Percentiles rank a stretch among this genome's conserved stretches.
These are phyloP conservation scores for Globisporangium megalacanthum DNA, from an alignment of 352 stramenopile species.

Conservation along the genomic window DNA sequence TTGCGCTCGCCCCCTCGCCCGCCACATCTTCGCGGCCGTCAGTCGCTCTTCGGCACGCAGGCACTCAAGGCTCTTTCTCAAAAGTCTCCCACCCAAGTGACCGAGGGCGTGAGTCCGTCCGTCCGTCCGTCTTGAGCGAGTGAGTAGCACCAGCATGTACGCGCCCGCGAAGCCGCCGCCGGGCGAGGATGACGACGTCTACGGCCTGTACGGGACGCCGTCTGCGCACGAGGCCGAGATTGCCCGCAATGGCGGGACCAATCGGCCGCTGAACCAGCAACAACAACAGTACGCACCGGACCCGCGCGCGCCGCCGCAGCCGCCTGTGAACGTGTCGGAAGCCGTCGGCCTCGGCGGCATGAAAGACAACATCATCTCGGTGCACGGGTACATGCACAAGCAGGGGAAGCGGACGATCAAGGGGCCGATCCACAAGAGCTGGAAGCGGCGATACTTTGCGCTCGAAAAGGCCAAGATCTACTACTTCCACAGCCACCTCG, in stretches of 20 bases:
- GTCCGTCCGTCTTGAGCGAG: background rate
- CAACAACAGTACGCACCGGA: slow-evolving; percentile 22
- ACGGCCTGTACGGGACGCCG: slow-evolving; percentile 37
- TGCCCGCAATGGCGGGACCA: slow-evolving; percentile 31
- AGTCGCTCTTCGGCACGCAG: background rate
- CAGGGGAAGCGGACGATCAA: slow-evolving; percentile 86
- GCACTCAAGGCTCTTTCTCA: background rate
- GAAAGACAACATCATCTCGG: slow-evolving; percentile 84
- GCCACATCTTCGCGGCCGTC: background rate
- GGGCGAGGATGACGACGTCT: background rate
- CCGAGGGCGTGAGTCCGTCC: too few species aligned
- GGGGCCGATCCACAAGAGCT: slow-evolving; percentile 83
- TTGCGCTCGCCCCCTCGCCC: background rate
- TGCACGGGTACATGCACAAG: slow-evolving; percentile 89
- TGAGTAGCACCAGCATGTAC: slow-evolving; percentile 13
- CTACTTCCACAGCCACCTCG: slow-evolving; percentile 84
- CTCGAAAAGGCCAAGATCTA: slow-evolving; percentile 87
- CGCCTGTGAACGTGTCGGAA: slow-evolving; percentile 69
- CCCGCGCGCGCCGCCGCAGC: slow-evolving; percentile 44
- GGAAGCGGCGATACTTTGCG: slow-evolving; percentile 84
- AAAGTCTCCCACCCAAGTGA: background rate
- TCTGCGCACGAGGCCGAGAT: slow-evolving; percentile 59
- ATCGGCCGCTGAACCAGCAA: slow-evolving; percentile 17
- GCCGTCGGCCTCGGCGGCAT: slow-evolving; percentile 14
- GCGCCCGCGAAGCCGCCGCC: background rate